A percentile compares a stretch with the other conserved stretches of the same genome.
Conservation (phyloP, 1,284 basidiomycete genomes). For the Fereydounia khargensis region DNA sequence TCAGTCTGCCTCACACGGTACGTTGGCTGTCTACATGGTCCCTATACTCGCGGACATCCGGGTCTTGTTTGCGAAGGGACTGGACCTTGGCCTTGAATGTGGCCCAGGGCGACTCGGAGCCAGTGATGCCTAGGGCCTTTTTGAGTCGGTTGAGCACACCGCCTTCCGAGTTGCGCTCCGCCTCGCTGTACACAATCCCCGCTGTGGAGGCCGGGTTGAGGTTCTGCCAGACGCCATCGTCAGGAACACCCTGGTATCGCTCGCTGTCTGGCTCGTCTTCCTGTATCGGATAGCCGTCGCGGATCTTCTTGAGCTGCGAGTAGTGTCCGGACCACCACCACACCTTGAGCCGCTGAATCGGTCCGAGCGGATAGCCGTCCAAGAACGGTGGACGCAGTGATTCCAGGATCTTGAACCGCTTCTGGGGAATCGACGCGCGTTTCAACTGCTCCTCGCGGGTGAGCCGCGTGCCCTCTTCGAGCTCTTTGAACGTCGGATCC, state of each 20-base stretch:
- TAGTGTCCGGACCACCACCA: slow-evolving; percentile 42
- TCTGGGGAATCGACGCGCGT: slow-evolving; percentile 20
- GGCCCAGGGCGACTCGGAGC: too few relatives aligned
- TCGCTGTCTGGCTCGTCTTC: slow-evolving; percentile 18
- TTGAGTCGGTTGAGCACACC: slow-evolving; percentile 24
- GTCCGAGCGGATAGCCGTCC: slow-evolving; percentile 48
- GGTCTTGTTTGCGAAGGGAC: not conserved
- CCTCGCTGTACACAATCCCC: slow-evolving; percentile 27
- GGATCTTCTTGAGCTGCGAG: slow-evolving; percentile 26
- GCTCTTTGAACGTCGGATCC: slow-evolving; percentile 2
- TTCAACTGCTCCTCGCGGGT: slow-evolving; percentile 7
- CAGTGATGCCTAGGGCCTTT: not conserved
- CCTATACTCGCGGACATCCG: not conserved
- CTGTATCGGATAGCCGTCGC: slow-evolving; percentile 29
- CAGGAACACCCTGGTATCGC: slow-evolving; percentile 23
- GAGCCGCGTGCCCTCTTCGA: slow-evolving; percentile 1
- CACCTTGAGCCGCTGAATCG: slow-evolving; percentile 40
- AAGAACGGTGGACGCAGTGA: slow-evolving; percentile 53
- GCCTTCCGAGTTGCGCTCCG: slow-evolving; percentile 22
- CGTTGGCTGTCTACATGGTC: not conserved
- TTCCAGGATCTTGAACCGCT: slow-evolving; percentile 36
- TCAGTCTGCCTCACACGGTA: too few relatives aligned
- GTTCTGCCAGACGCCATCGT: slow-evolving; percentile 29
- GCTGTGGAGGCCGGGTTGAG: slow-evolving; percentile 17
- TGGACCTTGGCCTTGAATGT: too few relatives aligned